phyloP scores from a whole-genome alignment of 2,329 filamentous ascomycete genomes.

The Aspergillus vadensis region DNA sequence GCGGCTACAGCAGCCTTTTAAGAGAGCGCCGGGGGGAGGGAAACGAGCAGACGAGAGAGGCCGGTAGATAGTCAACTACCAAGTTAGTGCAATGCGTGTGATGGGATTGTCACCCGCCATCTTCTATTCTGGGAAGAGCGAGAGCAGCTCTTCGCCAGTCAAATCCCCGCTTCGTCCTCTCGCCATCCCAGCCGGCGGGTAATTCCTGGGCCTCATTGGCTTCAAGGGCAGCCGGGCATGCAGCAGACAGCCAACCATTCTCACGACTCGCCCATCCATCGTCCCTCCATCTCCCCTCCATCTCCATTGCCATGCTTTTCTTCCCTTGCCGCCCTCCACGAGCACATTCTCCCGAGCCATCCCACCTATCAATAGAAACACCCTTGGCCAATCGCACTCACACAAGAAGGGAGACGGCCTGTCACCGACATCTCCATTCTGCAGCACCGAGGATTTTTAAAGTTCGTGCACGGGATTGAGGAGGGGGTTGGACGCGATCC shows the following conservation, averaged over 20 bases:
- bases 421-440: neutral
- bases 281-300: too few relatives aligned
- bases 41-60: neutral
- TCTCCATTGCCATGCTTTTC: neutral
- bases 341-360: neutral
- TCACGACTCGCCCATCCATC: neutral
- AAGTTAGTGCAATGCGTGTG: neutral
- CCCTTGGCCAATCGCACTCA: neutral
- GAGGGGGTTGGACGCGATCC: neutral
- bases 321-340: slow-evolving; percentile 5
- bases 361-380: neutral
- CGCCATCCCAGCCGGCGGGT: slow-evolving; percentile 2
- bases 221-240: neutral
- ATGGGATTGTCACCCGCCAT: neutral
- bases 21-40: slow-evolving; percentile 10
- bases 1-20: slow-evolving; percentile 23
- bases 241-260: neutral
- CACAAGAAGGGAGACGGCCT: neutral
- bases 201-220: slow-evolving; percentile 1
- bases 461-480: neutral
- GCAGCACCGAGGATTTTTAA: slow-evolving; percentile 1
- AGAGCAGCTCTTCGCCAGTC: neutral
- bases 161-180: neutral
- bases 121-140: neutral
- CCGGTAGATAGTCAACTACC: neutral